Conservation (phyloP, 2,329 filamentous ascomycete species). For the Alternaria arbusti region DNA sequence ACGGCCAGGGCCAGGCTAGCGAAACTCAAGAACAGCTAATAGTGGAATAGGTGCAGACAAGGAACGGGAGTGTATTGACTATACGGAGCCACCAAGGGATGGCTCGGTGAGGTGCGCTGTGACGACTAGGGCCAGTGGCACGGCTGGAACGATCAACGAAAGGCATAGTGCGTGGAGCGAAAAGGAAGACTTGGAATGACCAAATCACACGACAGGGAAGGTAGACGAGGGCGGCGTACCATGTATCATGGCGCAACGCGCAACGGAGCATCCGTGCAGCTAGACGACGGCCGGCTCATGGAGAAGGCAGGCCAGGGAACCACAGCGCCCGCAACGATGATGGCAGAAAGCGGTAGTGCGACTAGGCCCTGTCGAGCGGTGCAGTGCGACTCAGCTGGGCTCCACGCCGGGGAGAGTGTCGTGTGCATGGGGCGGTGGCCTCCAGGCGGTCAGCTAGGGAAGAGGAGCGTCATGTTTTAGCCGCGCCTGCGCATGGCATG, state of each 20-base stretch:
- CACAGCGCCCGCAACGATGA: slow-evolving; percentile 33
- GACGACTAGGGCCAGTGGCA: slow-evolving; percentile 47
- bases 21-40: slow-evolving; percentile 36
- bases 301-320: slow-evolving; percentile 35
- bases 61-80: slow-evolving; percentile 42
- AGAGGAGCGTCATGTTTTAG: slow-evolving; percentile 41
- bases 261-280: slow-evolving; percentile 49
- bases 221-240: slow-evolving; percentile 39
- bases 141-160: slow-evolving; percentile 48
- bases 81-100: slow-evolving; percentile 43
- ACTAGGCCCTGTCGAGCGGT: neutral
- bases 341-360: slow-evolving; percentile 36
- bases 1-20: slow-evolving; percentile 39
- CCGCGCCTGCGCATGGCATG: slow-evolving; percentile 35
- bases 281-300: slow-evolving; percentile 36
- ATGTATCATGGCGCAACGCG: slow-evolving; percentile 53
- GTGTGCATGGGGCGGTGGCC: slow-evolving; percentile 40
- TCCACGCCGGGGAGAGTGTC: slow-evolving; percentile 33
- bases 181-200: slow-evolving; percentile 42
- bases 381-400: slow-evolving; percentile 40
- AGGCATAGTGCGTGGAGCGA: slow-evolving; percentile 38
- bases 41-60: slow-evolving; percentile 43
- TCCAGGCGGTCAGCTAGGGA: slow-evolving; percentile 43
- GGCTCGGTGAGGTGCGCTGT: slow-evolving; percentile 45
- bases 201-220: slow-evolving; percentile 43